Percentiles rank a stretch among this genome's conserved stretches.
phyloP scores from a whole-genome alignment of 495 filamentous ascomycete genomes.

The Tirmania nivea region DNA sequence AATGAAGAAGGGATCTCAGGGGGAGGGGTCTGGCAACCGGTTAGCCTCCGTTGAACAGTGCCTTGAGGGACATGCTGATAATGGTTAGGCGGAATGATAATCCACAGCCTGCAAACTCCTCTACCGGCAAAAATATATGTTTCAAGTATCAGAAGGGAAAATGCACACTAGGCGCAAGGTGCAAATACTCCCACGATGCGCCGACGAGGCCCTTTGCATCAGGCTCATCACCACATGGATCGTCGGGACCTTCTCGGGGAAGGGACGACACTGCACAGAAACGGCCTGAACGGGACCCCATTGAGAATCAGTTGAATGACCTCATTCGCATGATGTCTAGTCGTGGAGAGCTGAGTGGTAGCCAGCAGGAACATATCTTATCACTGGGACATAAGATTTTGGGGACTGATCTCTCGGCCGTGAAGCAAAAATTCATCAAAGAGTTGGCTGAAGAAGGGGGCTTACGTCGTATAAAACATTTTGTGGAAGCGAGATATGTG shows the following conservation, averaged over 20 bases:
- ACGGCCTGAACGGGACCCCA: not conserved
- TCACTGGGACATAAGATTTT: not conserved
- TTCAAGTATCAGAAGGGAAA: not conserved
- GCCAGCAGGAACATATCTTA: not conserved
- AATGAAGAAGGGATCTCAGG: too few species aligned
- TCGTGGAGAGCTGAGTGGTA: too few species aligned
- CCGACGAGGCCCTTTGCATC: not conserved
- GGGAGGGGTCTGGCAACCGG: too few species aligned
- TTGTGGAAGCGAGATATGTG: not conserved
- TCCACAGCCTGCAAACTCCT: too few species aligned
- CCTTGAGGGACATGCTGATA: too few species aligned
- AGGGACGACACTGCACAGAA: not conserved
- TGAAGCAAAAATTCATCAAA: not conserved
- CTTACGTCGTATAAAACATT: not conserved
- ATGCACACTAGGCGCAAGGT: not conserved
- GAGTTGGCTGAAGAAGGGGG: not conserved
- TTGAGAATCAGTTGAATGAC: not conserved
- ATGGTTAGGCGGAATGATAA: too few species aligned
- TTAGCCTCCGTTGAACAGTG: too few species aligned
- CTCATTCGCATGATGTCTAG: not conserved
- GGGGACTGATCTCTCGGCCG: not conserved
- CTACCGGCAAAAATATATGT: not conserved
- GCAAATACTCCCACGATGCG: not conserved
- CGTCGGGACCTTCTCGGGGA: not conserved
- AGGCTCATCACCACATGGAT: not conserved